Evolutionary conservation across 352 stramenopile genomes (phyloP).

Genomic region (Phytophthora brassicae): DNA sequence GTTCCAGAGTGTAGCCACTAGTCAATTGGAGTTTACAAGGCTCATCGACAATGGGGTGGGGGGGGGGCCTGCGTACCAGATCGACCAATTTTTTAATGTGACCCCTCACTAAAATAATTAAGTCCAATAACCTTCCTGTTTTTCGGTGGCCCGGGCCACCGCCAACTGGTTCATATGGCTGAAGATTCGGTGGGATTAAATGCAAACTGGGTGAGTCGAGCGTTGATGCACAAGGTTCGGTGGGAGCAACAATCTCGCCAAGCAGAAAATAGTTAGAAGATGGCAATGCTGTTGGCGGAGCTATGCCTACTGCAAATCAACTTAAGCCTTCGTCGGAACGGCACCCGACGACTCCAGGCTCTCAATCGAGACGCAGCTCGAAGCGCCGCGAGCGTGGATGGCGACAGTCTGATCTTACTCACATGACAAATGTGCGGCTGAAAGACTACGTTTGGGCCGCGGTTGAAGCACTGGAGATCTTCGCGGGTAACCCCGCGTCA

Average conservation of each 20-base stretch:
- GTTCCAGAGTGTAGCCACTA: too few species aligned
- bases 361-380: neutral
- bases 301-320: neutral
- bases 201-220: neutral
- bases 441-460: neutral
- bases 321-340: neutral
- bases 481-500: neutral
- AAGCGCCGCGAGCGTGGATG: slow-evolving; percentile 3
- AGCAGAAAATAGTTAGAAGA: neutral
- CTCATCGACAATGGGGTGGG: too few species aligned
- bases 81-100: too few species aligned
- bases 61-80: too few species aligned
- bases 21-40: too few species aligned
- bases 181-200: neutral
- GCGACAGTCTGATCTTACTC: neutral
- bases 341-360: neutral
- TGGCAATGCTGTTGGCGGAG: neutral
- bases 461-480: neutral
- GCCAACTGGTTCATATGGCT: too few species aligned
- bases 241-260: neutral
- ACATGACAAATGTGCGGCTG: neutral
- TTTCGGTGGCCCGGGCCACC: too few species aligned
- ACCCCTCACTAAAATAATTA: too few species aligned
- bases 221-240: neutral
- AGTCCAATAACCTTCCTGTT: too few species aligned